Evolutionary conservation across 768 basidiomycete species (phyloP), one percentile per base, ranked within the genome.

Genomic region (Tylopilus rubrobrunneus): DNA sequence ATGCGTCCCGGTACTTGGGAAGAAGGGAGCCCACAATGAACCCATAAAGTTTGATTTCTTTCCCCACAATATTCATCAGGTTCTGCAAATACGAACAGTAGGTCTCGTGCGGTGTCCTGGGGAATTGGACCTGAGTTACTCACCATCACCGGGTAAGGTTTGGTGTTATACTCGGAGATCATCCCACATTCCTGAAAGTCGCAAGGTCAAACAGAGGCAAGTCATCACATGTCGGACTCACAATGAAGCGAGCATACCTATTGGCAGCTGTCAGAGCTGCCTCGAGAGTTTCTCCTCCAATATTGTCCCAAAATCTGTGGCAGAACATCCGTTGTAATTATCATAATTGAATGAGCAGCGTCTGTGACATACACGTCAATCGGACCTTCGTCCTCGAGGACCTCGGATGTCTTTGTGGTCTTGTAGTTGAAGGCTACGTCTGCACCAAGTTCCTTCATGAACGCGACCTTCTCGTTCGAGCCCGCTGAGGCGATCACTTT

Each of bases 371-470:
- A 81, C 71, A 83, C 69, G 58, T 84, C 72, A 48, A 85, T 74
- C 0, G 78, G 79, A 7, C 85, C 85, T 60, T 87, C 76, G 52
- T 76, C 74, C 53, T 67, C 57, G 27, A 90, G 71, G 5, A 85
- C 74, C 19, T 83, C 77, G 2, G 60, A 62, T 0, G 79, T 81
- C 42, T 74, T 71, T 2, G 73, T 72, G 0, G 77, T 87, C 73
- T 89, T 85, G 70, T 86, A 88, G 68, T 89, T 87, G 74, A 87
- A 88, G 2, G 76, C 82, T 14, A 84, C 76, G 56, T 90, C 86
- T 0, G 80, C 79, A 1, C 86, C 86, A 37, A 86, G 55, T 12
- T 75, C 74, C 49, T 76, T 76, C 67, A 85, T 72, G 62, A 79
- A 86, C 5, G 72, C 66, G 8, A 89, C 84, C 68, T 90, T 90